Evolutionary conservation across 257 asterid genomes (phyloP).

Genomic region (Forsythia suspensa): DNA sequence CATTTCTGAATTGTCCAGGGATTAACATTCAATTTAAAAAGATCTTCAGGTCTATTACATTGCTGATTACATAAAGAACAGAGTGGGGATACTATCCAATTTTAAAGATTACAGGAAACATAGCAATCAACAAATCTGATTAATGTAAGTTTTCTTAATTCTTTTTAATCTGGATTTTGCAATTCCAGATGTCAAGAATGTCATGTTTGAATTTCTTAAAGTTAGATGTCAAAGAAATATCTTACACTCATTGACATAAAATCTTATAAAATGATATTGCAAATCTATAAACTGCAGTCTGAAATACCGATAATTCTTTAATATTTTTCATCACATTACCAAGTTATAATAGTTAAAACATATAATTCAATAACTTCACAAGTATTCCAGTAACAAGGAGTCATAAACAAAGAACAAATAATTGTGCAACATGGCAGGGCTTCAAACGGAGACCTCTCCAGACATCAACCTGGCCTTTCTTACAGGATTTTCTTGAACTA

Average conservation of each 20-base stretch:
- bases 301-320: background rate
- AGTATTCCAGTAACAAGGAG: background rate
- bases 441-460: too few relatives aligned
- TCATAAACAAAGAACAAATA: background rate
- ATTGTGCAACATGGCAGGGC: too few relatives aligned
- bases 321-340: background rate
- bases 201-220: background rate
- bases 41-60: background rate
- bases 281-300: background rate
- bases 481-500: too few relatives aligned
- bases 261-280: background rate
- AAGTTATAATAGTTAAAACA: background rate
- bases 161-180: background rate
- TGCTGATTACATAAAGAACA: background rate
- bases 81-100: background rate
- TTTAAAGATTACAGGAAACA: background rate
- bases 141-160: background rate
- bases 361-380: background rate
- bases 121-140: background rate
- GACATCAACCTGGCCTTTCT: too few relatives aligned
- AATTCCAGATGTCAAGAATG: background rate
- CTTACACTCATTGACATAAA: background rate
- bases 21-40: slow-evolving; percentile 11
- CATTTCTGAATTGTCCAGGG: slow-evolving; percentile 50
- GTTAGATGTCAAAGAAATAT: background rate